Base-by-base conservation (phyloP, 2,329 filamentous ascomycete genomes). In the Hypoxylon sp. region DNA sequence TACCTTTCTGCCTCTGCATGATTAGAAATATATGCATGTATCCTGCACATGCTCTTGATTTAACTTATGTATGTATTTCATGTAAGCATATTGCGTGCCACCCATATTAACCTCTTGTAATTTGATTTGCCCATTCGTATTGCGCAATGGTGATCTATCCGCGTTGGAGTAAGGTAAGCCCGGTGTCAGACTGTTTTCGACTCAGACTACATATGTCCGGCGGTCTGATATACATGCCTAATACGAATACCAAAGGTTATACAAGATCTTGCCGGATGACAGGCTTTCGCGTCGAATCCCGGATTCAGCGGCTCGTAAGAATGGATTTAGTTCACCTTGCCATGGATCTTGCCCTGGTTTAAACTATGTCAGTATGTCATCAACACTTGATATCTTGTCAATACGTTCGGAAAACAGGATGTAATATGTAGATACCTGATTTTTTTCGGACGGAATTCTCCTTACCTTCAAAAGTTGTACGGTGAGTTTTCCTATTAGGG, bases 71-170 rank as follows among this genome's bases (percentile, higher is more conserved):
- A n/a, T n/a, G n/a, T n/a, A 65, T 52, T 60, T 51, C 38, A 36
- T 65, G 60, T 60, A 57, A 68, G 66, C 53, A 43, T 61, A 43
- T 36, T 56, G 49, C 32, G 43, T 63, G 56, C 51, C 46, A 63
- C 55, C 32, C 55, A 51, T 62, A 49, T 58, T 46, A 55, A 52
- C 19, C 23, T 58, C 32, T 34, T 51, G 55, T 52, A 53, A 36
- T 65, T 58, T 70, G 55, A 68, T 68, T 68, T 63, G 68, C 58
- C 30, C 28, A 63, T 50, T 65, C 68, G 68, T 68, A 70, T 65
- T 45, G 58, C 51, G 55, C 43, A 34, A 63, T 53, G 61, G 51
- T 63, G 55, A 70, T 67, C 56, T 60, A 62, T 64, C 51, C 50
- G 61, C 17, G 9, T 68, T 61, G 56, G 46, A 68, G 61, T 64